phyloP scores from a whole-genome alignment of 2,329 filamentous ascomycete genomes.

The Decorospora gaudefroyi region DNA sequence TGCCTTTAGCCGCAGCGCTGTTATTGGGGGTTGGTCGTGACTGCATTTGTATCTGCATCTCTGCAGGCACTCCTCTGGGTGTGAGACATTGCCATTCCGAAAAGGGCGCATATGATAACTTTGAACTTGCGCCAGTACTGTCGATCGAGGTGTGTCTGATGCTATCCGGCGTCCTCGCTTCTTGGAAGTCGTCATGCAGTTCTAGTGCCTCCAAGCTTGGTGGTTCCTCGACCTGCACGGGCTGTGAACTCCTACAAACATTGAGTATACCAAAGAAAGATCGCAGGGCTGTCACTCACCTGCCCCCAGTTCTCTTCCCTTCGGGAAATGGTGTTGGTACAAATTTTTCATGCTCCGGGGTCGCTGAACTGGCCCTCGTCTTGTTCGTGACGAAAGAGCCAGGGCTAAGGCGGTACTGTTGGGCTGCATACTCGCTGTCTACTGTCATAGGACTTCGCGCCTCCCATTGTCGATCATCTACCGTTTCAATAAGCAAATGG shows the following conservation, averaged over 20 bases:
- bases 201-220: conserved; percentile 30
- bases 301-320: conserved; percentile 5
- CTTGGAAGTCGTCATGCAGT: conserved; percentile 20
- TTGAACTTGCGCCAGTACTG: conserved; percentile 17
- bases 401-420: conserved; percentile 33
- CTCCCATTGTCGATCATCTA: conserved; percentile 38
- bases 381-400: conserved; percentile 33
- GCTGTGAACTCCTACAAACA: conserved; percentile 19
- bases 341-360: conserved; percentile 13
- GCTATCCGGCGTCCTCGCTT: conserved; percentile 1
- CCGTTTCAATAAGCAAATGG: background rate
- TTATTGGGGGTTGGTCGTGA: conserved; percentile 23
- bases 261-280: conserved; percentile 4
- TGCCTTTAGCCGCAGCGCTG: conserved; percentile 25
- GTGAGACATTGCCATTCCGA: conserved; percentile 43
- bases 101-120: conserved; percentile 35
- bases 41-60: conserved; percentile 22
- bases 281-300: conserved; percentile 6
- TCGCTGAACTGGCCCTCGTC: conserved; percentile 26
- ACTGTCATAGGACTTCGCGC: conserved; percentile 27
- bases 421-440: conserved; percentile 28
- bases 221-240: conserved; percentile 24
- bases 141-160: conserved; percentile 16
- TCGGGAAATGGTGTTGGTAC: background rate
- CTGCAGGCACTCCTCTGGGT: conserved; percentile 24